Base-by-base conservation (phyloP, 1,139 yeast genomes). In the Entelexis sorbosivorans region DNA sequence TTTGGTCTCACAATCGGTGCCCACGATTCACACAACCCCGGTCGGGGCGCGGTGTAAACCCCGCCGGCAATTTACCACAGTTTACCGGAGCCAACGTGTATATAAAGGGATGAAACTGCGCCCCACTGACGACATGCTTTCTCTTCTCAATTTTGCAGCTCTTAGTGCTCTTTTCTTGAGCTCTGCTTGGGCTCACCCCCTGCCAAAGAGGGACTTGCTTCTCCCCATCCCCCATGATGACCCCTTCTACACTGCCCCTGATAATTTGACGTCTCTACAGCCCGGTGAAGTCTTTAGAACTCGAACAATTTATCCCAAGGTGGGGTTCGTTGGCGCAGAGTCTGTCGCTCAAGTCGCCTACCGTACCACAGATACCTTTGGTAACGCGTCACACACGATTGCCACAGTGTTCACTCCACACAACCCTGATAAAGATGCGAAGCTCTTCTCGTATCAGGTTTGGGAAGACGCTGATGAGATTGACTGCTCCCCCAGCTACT, bases 321-420 rank as follows among this genome's bases (percentile, higher is more conserved):
- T 45, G 2, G 42, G 45, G 14, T 45, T 5, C 22, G 32, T n/a
- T 5, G 20, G 16, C 8, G 33, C 16, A 42, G 36, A 52, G 39
- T 48, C 39, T 11, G 60, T 60, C 5, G 56, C 53, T 34, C 66
- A 63, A 51, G 49, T 62, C 29, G 52, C 58, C 47, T 62, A 54
- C 49, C 54, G 61, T 26, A 55, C 64, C 14, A 53, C 57, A 10
- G 58, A 61, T 52, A 50, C 63, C 3, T 38, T 45, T 26, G 63
- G 62, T 22, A 52, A 52, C 13, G 53, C 63, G 29, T 56, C 58
- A 14, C 60, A 59, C 13, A 60, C 62, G n/a, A 59, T 61, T 14
- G 63, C 66, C n/a, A 62, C 65, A 3, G 51, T 63, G 9, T 49
- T 63, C 29, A 55, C 60, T 16, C 66, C 66, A 7, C 38, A 24